Evolutionary conservation across 306 rosid species (phyloP), one percentile per base, ranked within the genome.

Genomic region (Lagenaria siceraria): DNA sequence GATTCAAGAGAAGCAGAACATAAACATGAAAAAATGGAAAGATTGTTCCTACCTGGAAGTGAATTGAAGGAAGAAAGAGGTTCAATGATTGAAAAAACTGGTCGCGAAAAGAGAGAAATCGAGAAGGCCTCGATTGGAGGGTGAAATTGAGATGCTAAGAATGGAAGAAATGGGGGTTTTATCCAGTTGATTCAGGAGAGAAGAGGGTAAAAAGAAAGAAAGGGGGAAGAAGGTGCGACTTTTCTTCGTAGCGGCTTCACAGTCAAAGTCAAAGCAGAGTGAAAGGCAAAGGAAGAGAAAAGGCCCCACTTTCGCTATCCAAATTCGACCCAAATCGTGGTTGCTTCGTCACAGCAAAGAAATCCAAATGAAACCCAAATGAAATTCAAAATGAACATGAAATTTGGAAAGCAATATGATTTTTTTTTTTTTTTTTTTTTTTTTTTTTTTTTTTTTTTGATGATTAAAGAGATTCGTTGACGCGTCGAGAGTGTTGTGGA

Each of bases 191-290:
- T 27, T 8, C 19, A n/a, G 81, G 63, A 17, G 22, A 75, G 29
- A 58, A 75, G 24, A 53, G 74, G 79, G 82, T 31, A 42, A 73
- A 66, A 89, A 89, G 78, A 42, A 65, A 59, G 93, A 89, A 90
- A 81, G 78, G 74, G 92, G 64, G 78, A 86, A 90, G 98, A 91
- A 92, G 81, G 96, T 81, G 98, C 12, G 97, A 92, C 85, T 90
- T 90, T 88, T 88, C 90, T 92, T 90, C 98, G 80, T 36, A 43
- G 84, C 83, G 74, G 87, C 55, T 84, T 77, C 74, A 71, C 51
- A 84, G 99, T 96, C 99, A 93, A 89, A 92, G 98, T 96, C 99
- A 89, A 89, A 86, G 36, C 86, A 86, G 85, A 82, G 74, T n/a
- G 83, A 79, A 24, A 29, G 55, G 55, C 55, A 51, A 51, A 51